Evolutionary conservation across 2,329 filamentous ascomycete species (phyloP), one percentile per base, ranked within the genome.

Genomic region (Metarhizium brunneum): DNA sequence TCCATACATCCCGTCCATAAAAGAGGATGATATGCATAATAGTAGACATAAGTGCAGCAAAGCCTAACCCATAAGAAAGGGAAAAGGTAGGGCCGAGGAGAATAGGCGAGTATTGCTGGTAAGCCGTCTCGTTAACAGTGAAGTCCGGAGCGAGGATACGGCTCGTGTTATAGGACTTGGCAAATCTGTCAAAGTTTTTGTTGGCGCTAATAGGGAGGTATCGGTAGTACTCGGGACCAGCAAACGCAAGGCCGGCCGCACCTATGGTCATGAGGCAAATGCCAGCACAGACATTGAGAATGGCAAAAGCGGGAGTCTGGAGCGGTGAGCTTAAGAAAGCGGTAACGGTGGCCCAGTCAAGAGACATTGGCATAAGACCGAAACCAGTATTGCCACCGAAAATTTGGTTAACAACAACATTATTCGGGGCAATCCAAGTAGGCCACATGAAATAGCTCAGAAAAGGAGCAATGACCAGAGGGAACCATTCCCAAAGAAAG

Each of bases 261-360:
- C 80, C 64, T 56, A 79, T 58, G 52, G 76, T 62, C 60, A 78
- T 75, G 51, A 85, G 68, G 64, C 78, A 76, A 38, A 79, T 58
- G 3, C 83, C 70, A 50, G 81, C 73, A 16, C 81, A 60, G 2
- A 81, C 81, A 62, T 86, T 86, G 54, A 76, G 74, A 54, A 84
- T 79, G 14, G 81, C 82, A 63, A 82, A 80, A 65, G 77, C 82
- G 2, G 82, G 82, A 1, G 80, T 75, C 56, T 83, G 81, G 29
- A 85, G 68, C 8, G 82, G 83, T n/a, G 76, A 80, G 11, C 69
- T 66, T 53, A 81, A 71, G 62, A 79, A 85, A 11, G 77, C 81
- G 1, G 78, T 76, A 57, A 85, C 73, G 54, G 82, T 75, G 52
- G 77, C 79, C 84, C 85, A 87, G 68, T 87, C 84, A 56, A 88